Conservation (phyloP, 805 yeast genomes). For the Dipodascus geniculatus region DNA sequence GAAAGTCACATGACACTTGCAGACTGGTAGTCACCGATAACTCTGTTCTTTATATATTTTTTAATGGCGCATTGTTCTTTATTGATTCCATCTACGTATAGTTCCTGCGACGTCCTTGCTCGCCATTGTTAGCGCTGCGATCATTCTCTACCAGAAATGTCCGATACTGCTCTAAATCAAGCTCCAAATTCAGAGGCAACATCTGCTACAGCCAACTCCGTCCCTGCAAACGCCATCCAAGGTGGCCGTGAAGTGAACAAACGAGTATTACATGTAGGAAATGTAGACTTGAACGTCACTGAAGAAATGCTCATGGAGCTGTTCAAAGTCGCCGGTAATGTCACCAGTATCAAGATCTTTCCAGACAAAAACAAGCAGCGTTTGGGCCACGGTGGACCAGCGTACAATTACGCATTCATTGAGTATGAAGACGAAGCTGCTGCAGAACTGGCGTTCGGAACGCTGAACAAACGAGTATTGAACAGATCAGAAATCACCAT, state of each 20-base stretch:
- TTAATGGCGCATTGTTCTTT: background rate
- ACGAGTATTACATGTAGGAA: conserved; percentile 67
- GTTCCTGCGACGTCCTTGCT: no score
- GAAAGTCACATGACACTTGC: background rate
- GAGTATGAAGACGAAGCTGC: conserved; percentile 49
- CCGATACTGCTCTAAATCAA: background rate
- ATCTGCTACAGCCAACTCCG: background rate
- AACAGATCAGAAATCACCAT: conserved; percentile 48
- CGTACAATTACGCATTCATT: conserved; percentile 73
- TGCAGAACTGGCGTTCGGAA: conserved; percentile 52
- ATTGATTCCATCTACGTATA: no score
- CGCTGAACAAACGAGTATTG: conserved; percentile 43
- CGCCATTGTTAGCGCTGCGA: background rate
- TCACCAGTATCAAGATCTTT: conserved; percentile 55
- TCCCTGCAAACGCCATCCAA: conserved; percentile 59
- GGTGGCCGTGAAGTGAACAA: conserved; percentile 77
- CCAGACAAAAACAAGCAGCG: conserved; percentile 53
- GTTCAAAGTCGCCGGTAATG: conserved; percentile 49
- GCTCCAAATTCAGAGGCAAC: background rate
- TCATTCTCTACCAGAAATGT: background rate
- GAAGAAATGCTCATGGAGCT: conserved; percentile 53
- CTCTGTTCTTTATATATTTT: background rate
- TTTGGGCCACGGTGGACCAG: conserved; percentile 16
- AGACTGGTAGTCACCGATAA: no score
- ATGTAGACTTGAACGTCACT: conserved; percentile 49